phyloP scores from a whole-genome alignment of 176 grass and related monocot species.

The bread wheat (Triticum aestivum) region DNA sequence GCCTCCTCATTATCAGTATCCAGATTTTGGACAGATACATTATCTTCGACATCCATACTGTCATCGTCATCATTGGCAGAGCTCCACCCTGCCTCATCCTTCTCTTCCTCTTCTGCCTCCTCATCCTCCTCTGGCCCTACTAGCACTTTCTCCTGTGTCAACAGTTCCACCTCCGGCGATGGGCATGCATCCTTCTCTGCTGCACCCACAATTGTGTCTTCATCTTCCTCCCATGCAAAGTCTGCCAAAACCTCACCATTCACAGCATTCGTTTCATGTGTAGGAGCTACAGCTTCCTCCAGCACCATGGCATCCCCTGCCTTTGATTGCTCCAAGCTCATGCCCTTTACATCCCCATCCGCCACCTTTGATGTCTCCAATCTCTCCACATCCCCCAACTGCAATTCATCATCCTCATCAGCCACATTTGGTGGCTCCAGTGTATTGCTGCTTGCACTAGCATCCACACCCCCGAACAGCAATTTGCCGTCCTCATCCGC shows the following conservation, averaged over 20 bases:
- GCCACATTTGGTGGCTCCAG: too few relatives aligned
- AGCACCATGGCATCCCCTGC: neutral
- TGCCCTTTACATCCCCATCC: slow-evolving; percentile 4
- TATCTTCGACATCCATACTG: slow-evolving; percentile 39
- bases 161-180: slow-evolving; percentile 6
- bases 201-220: neutral
- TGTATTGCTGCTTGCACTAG: too few relatives aligned
- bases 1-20: slow-evolving; percentile 42
- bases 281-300: slow-evolving; percentile 6
- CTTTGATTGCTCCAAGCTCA: neutral
- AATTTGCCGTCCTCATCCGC: too few relatives aligned
- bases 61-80: slow-evolving; percentile 29
- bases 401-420: too few relatives aligned
- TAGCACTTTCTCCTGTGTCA: slow-evolving; percentile 23
- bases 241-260: neutral
- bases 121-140: slow-evolving; percentile 25
- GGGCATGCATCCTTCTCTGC: slow-evolving; percentile 31
- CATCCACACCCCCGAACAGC: too few relatives aligned
- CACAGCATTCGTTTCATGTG: neutral
- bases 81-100: slow-evolving; percentile 39
- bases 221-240: neutral
- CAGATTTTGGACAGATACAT: slow-evolving; percentile 36
- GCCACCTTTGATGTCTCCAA: neutral
- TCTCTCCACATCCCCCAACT: neutral
- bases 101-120: slow-evolving; percentile 17